Base-by-base conservation (phyloP, 176 grass and related monocot genomes). In the Zoysia pacifica region DNA sequence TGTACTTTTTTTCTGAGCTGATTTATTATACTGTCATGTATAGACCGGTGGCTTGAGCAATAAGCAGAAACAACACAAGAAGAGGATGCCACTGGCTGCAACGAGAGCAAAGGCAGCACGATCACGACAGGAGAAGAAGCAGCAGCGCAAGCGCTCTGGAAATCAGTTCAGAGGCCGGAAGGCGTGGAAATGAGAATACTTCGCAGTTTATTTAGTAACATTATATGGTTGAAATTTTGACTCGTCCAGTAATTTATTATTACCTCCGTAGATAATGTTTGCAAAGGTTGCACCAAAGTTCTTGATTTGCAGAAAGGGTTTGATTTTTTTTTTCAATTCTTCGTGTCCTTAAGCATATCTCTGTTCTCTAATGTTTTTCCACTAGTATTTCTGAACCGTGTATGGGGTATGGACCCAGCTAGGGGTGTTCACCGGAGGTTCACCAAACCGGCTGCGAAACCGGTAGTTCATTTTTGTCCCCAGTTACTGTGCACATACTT, bases 141-240 rank as follows among this genome's bases (percentile, higher is more conserved):
- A 79, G 49, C 76, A 70, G 52, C 43, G 79, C 70, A 90, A 74
- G 61, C 85, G 76, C 46, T 54, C 87, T 0, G 84, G 86, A 18
- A 98, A 98, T 79, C 92, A 94, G 58, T 98, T 94, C 63, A 78
- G 65, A 55, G 92, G 92, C 11, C 82, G 85, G 72, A 98, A 98
- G 79, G 92, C 92, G 9, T 98, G 96, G 92, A 98, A 93, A 79
- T 91, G 79, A 94, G 69, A 15, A 1, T n/a, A 36, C 4, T 47
- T 13, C 38, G 38, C 14, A 41, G 15, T 84, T 81, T 10, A 8
- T 80, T 56, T 58, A 8, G 54, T 83, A 74, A 35, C 62, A 53
- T 42, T 58, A 11, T 48, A 15, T 18, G 48, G 48, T 73, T 1
- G 77, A 62, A 79, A 66, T 88, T 87, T 88, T 91, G 73, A 82